Evolutionary conservation across 345 rosid genomes (phyloP).

Genomic region (Eucalyptus shirleyi): DNA sequence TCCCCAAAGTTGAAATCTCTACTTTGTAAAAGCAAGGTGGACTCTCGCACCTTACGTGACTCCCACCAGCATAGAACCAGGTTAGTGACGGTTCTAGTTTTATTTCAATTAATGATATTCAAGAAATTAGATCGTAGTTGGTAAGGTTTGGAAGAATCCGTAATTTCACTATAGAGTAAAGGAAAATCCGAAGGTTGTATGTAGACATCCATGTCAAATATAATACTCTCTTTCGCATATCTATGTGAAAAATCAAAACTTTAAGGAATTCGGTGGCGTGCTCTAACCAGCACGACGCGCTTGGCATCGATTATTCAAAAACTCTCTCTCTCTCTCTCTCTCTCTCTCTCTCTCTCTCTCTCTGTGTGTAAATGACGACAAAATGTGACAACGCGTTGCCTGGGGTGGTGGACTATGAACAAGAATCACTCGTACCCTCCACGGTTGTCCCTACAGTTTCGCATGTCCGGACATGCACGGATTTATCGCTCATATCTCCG

Average conservation of each 20-base stretch:
- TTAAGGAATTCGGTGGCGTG: not conserved
- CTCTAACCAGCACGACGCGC: too few species aligned
- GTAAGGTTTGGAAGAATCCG: not conserved
- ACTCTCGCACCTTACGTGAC: not conserved
- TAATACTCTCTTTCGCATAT: not conserved
- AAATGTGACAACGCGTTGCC: not conserved
- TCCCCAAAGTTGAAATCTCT: not conserved
- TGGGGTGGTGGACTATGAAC: not conserved
- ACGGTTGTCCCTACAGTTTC: not conserved
- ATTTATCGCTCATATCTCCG: not conserved
- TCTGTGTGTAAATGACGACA: not conserved
- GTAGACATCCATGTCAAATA: not conserved
- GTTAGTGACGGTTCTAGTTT: not conserved
- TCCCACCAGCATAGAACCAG: not conserved
- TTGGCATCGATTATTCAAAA: not conserved
- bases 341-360: fast-evolving
- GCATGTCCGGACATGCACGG: not conserved
- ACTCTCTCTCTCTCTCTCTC: fast-evolving
- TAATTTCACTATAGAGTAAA: too few species aligned
- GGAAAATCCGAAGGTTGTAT: not conserved
- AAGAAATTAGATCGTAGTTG: not conserved
- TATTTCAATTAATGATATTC: not conserved
- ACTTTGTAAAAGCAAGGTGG: not conserved
- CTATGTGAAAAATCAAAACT: not conserved
- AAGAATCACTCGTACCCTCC: not conserved